Evolutionary conservation across 805 yeast genomes (phyloP).

Genomic region (Scheffersomyces ergatensis): DNA sequence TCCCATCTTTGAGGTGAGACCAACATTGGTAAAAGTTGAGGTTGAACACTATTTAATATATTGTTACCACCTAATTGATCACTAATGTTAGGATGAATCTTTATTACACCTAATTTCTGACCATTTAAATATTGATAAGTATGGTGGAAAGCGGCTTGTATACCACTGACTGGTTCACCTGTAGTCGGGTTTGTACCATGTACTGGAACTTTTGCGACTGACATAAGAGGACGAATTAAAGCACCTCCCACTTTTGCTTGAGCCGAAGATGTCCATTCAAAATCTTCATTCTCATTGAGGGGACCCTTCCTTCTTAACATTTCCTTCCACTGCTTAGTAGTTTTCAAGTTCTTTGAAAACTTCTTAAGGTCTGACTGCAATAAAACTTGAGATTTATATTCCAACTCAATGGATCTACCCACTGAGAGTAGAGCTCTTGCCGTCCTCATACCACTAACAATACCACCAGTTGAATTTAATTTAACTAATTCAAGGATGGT

Average conservation of each 20-base stretch:
- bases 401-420: conserved; percentile 82
- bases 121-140: conserved; percentile 81
- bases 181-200: conserved; percentile 80
- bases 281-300: conserved; percentile 6
- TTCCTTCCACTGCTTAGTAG: conserved; percentile 47
- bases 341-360: conserved; percentile 39
- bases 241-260: conserved; percentile 76
- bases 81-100: conserved; percentile 67
- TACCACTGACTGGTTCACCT: conserved; percentile 35
- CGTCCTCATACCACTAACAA: conserved; percentile 77
- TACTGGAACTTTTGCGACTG: conserved; percentile 80
- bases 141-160: conserved; percentile 89
- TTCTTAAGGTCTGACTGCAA: not conserved
- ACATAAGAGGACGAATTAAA: conserved; percentile 68
- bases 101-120: conserved; percentile 75
- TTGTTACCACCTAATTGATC: conserved; percentile 66
- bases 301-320: conserved; percentile 27
- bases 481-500: conserved; percentile 81
- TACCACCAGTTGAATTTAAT: conserved; percentile 70
- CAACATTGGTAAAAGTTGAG: conserved; percentile 91
- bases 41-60: conserved; percentile 65
- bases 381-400: conserved; percentile 65
- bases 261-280: conserved; percentile 25
- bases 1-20: conserved; percentile 90
- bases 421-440: conserved; percentile 79